Evolutionary conservation across 2,329 filamentous ascomycete genomes (phyloP).

Genomic region (Chaetomiaceae sp.): DNA sequence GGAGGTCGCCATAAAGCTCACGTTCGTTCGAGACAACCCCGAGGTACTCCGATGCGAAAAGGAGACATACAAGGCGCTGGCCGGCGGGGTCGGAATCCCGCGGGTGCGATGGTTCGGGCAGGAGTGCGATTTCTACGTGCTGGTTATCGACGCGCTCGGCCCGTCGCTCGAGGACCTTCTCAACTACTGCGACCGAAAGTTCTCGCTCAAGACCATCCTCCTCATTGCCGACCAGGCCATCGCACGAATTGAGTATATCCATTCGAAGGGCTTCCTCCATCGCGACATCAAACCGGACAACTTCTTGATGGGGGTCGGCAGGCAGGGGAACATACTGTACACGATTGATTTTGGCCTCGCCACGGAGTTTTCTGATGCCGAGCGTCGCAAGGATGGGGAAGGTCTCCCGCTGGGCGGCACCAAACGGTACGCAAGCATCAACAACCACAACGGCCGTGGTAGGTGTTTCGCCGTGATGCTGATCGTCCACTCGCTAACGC

Average conservation of each 20-base stretch:
- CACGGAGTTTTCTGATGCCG: slow-evolving; percentile 98
- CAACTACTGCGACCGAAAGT: slow-evolving; percentile 99
- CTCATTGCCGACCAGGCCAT: slow-evolving; percentile 96
- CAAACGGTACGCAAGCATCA: slow-evolving; percentile 94
- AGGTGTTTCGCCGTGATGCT: slow-evolving; percentile 37
- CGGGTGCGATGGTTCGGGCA: too few relatives aligned
- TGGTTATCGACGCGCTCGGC: slow-evolving; percentile 93
- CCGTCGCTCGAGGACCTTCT: slow-evolving; percentile 85
- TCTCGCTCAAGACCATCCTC: slow-evolving; percentile 94
- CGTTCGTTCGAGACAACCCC: slow-evolving; percentile 87
- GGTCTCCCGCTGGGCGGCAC: slow-evolving; percentile 89
- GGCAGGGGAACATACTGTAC: slow-evolving; percentile 97
- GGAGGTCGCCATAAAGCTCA: slow-evolving; percentile 98
- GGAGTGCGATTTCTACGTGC: slow-evolving; percentile 98
- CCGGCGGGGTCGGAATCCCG: too few relatives aligned
- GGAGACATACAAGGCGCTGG: too few relatives aligned
- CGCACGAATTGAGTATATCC: slow-evolving; percentile 97
- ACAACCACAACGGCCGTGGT: slow-evolving; percentile 92
- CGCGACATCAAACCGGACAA: slow-evolving; percentile 99
- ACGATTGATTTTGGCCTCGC: slow-evolving; percentile 97
- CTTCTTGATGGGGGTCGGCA: slow-evolving; percentile 96
- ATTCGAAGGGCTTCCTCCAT: slow-evolving; percentile 98
- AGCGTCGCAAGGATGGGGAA: slow-evolving; percentile 61
- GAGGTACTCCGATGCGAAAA: slow-evolving; percentile 95
- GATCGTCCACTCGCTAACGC: slow-evolving; percentile 24